Base-by-base conservation (phyloP, 2,329 filamentous ascomycete genomes). In the Aspergillus fructus region DNA sequence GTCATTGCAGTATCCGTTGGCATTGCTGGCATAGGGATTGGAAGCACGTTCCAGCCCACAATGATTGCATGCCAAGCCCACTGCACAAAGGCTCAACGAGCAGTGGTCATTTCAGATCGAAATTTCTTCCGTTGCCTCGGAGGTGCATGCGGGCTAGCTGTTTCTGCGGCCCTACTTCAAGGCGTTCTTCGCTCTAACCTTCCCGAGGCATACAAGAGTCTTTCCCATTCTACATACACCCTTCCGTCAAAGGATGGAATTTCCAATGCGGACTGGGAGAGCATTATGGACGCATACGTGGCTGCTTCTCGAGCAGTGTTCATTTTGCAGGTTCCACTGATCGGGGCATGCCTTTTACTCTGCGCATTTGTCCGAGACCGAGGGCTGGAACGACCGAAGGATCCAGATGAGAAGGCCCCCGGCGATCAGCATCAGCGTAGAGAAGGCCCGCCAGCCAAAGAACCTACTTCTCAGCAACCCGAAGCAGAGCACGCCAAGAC, bases 101-200 rank as follows among this genome's bases (percentile, higher is more conserved):
- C 86, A 0, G 81, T 88, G 1, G 80, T 86, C 19, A 87, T 86
- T 33, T 84, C 83, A 2, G 81, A 82, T 49, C 78, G 85, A 0
- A 88, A 88, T 62, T 88, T 88, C 66, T 77, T 87, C 58, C 80
- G 86, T 5, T 82, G 80, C 46, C 74, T 84, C 3, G 85, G 86
- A 9, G 85, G 84, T 23, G 77, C 84, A 1, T 76, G 80, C 15
- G 85, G 85, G 0, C 77, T 88, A 0, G 84, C 83, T 0, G 72
- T 86, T 5, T 83, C 81, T 0, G 83, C 83, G 1, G 82, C 83
- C 2, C 71, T 86, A 2, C 70, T 82, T 37, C 73, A 74, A 40
- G 70, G 71, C 2, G 68, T 68, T 4, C 64, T 75, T 21, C 72
- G 65, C 56, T 74, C 66, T 37, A 71, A 74, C n/a, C 67, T 81